A percentile compares a stretch with the other conserved stretches of the same genome.
Conservation (phyloP, 1,284 basidiomycete species). For the Malassezia vespertilionis region DNA sequence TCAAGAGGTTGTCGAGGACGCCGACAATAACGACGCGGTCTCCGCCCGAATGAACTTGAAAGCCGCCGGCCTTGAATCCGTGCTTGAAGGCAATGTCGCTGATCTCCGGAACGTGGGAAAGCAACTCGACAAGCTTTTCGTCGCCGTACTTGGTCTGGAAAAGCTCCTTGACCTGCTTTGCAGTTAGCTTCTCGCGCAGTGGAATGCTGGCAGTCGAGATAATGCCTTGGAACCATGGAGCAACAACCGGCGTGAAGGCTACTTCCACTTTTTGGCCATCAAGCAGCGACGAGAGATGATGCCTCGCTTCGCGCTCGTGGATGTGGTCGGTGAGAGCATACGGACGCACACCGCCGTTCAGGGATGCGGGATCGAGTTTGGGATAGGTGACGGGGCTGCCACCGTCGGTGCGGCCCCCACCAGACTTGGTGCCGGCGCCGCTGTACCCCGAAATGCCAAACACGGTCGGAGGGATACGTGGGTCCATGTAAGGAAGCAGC, state of each 20-base stretch:
- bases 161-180: slow-evolving; percentile 62
- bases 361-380: slow-evolving; percentile 66
- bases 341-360: slow-evolving; percentile 66
- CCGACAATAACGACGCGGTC: slow-evolving; percentile 76
- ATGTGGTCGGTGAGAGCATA: slow-evolving; percentile 94
- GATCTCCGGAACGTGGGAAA: slow-evolving; percentile 65
- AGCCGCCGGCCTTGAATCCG: slow-evolving; percentile 79
- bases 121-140: slow-evolving; percentile 63
- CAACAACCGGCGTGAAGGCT: slow-evolving; percentile 76
- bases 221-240: slow-evolving; percentile 95
- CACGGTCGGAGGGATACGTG: slow-evolving; percentile 64
- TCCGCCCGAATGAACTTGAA: slow-evolving; percentile 80
- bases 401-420: slow-evolving; percentile 18
- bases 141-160: slow-evolving; percentile 66
- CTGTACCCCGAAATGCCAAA: slow-evolving; percentile 90
- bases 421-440: slow-evolving; percentile 76
- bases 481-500: slow-evolving; percentile 62
- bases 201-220: slow-evolving; percentile 74
- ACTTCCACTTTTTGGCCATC: slow-evolving; percentile 53
- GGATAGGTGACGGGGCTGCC: slow-evolving; percentile 55
- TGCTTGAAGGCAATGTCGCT: slow-evolving; percentile 69
- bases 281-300: slow-evolving; percentile 62
- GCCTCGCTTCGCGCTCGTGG: slow-evolving; percentile 85
- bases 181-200: slow-evolving; percentile 57
- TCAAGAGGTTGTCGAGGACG: slow-evolving; percentile 76